Percentiles rank a stretch among this genome's conserved stretches.
These are phyloP conservation scores for Ilex asprella DNA, from an alignment of 257 asterid species.

Conservation along the genomic window DNA sequence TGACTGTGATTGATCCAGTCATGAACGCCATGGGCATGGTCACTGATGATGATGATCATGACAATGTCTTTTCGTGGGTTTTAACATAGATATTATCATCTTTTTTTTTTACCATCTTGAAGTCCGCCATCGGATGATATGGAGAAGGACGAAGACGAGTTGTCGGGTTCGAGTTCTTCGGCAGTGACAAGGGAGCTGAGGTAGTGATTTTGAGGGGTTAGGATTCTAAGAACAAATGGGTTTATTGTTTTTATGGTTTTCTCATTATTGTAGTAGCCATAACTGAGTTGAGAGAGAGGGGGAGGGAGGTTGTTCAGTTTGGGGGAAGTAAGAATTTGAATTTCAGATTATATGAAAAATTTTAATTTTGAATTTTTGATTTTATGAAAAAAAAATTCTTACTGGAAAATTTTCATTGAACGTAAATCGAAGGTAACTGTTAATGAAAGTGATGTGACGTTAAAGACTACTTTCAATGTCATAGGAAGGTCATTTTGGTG, in stretches of 20 bases:
- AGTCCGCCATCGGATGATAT: conserved; percentile 30
- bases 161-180: conserved; percentile 26
- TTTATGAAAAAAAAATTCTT: too few species aligned
- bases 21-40: conserved; percentile 84
- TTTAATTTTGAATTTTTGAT: too few species aligned
- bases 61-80: conserved; percentile 23
- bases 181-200: conserved; percentile 32
- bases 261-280: conserved; percentile 57
- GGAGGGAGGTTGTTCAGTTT: background rate
- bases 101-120: background rate
- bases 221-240: conserved; percentile 20
- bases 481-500: too few species aligned
- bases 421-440: too few species aligned
- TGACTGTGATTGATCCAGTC: conserved; percentile 97
- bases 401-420: too few species aligned
- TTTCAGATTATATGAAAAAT: too few species aligned
- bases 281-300: conserved; percentile 4
- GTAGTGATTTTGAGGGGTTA: conserved; percentile 26
- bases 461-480: too few species aligned
- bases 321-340: too few species aligned
- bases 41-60: conserved; percentile 29
- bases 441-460: too few species aligned
- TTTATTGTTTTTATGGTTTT: conserved; percentile 39
- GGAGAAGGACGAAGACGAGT: conserved; percentile 38
- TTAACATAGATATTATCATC: conserved; percentile 42